Conservation (phyloP, 257 asterid genomes). For the Coffea canephora region DNA sequence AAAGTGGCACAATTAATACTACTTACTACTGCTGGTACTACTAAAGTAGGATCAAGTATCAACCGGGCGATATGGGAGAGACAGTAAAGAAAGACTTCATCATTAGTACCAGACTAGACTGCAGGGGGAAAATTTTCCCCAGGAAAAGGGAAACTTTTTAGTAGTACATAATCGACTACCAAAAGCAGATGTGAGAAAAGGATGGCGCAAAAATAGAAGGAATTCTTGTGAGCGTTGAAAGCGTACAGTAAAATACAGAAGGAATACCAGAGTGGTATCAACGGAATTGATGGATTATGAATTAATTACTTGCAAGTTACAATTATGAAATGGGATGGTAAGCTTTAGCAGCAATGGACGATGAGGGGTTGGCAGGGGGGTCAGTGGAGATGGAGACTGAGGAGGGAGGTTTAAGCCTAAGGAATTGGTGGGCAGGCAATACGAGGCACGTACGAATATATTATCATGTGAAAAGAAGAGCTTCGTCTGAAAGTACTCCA, state of each 20-base stretch:
- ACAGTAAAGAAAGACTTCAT: conserved; percentile 2
- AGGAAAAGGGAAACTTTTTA: background rate
- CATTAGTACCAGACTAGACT: background rate
- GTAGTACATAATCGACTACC: too few species aligned
- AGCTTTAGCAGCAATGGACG: background rate
- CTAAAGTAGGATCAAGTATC: background rate
- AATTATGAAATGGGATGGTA: background rate
- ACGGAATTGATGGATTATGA: background rate
- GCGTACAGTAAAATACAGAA: background rate
- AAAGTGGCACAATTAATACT: background rate
- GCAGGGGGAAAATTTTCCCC: background rate
- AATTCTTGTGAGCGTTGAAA: background rate
- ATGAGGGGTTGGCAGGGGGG: background rate
- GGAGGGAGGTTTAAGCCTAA: background rate
- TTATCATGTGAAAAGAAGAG: conserved; percentile 10
- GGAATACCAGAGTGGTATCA: background rate
- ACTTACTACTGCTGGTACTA: background rate
- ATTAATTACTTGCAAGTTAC: too few species aligned
- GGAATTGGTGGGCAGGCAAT: background rate
- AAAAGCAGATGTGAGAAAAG: too few species aligned
- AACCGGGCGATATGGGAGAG: conserved; percentile 13
- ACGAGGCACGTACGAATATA: background rate
- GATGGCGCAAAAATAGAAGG: background rate
- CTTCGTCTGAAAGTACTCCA: conserved; percentile 10
- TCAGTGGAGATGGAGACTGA: background rate